Base-by-base conservation (phyloP, 2,329 filamentous ascomycete genomes). In the Penicillium palitans region DNA sequence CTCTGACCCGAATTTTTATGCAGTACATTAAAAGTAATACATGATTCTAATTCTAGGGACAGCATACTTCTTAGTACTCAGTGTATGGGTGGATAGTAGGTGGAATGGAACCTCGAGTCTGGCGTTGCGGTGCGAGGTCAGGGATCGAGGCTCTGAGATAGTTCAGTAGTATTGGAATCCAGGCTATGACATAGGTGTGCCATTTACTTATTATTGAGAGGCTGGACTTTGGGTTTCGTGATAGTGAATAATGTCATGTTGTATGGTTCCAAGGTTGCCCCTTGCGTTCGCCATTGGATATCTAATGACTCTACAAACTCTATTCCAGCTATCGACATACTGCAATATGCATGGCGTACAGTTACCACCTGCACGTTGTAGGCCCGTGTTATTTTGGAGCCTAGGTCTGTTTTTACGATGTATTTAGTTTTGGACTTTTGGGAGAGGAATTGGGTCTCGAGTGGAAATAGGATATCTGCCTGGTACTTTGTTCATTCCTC, bases 311-410 rank as follows among this genome's bases (percentile, higher is more conserved):
- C 39, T 33, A 15, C 6, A 41, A 57, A 53, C 49, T 57, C 35
- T 47, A 53, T 57, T 48, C 21, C n/a, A 48, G 42, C 46, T 54
- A 57, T 45, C 45, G 24, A 51, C 54, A 59, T 49, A 50, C 39
- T 58, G 56, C 53, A 54, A 50, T 45, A 50, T 66, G 64, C 64
- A 63, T 65, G 58, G 58, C 52, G 56, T 61, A 57, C 58, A 63
- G 60, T 27, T n/a, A 40, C n/a, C 12, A 19, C 25, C 35, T 50
- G 37, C 39, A 33, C n/a, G 44, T 19, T 37, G 37, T 27, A 54
- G 27, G 42, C 15, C 19, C 2, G 44, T 37, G 13, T 48, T 17
- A 45, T 21, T 47, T 33, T n/a, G 25, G 24, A 39, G 17, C 6
- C 10, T 21, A 33, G 35, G 35, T 40, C 33, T 54, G 17, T 7